Evolutionary conservation across 345 rosid species (phyloP).

Genomic region (Lenwebbia sp.): DNA sequence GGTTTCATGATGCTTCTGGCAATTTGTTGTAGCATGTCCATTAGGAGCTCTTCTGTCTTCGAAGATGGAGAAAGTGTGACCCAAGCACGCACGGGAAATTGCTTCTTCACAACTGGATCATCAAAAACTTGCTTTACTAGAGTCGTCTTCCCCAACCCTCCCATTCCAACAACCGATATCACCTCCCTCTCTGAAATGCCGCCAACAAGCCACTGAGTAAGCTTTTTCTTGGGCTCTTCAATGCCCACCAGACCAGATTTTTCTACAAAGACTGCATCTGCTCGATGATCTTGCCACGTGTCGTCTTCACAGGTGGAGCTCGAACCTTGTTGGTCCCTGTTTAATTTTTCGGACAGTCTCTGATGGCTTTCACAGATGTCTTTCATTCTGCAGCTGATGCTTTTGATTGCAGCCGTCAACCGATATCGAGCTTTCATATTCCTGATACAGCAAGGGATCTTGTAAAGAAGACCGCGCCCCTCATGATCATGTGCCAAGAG

Average conservation of each 20-base stretch:
- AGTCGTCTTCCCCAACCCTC: slow-evolving; percentile 34
- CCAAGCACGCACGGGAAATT: slow-evolving; percentile 18
- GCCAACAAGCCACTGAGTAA: slow-evolving; percentile 6
- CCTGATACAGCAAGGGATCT: slow-evolving; percentile 6
- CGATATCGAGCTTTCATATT: slow-evolving; percentile 17
- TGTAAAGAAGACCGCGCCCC: slow-evolving; percentile 2
- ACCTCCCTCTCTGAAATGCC: slow-evolving; percentile 7
- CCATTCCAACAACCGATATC: slow-evolving; percentile 25
- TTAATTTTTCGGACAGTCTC: slow-evolving; percentile 2
- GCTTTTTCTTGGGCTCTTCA: slow-evolving; percentile 12
- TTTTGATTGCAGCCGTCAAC: slow-evolving; percentile 8
- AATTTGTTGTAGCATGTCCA: slow-evolving; percentile 13
- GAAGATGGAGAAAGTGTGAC: slow-evolving; percentile 19
- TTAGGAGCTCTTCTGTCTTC: slow-evolving; percentile 10
- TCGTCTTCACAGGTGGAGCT: background rate
- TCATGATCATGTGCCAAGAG: slow-evolving; percentile 6
- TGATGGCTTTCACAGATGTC: slow-evolving; percentile 10
- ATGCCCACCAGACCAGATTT: slow-evolving; percentile 24
- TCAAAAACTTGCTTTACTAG: slow-evolving; percentile 27
- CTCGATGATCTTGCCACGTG: slow-evolving; percentile 11
- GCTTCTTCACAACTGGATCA: slow-evolving; percentile 8
- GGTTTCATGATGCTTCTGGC: slow-evolving; percentile 6
- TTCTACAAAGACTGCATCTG: slow-evolving; percentile 24
- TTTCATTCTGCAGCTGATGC: slow-evolving; percentile 7
- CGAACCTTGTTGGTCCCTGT: background rate